Percentiles rank a stretch among this genome's conserved stretches.
Conservation (phyloP, 1,284 basidiomycete species). For the Phaffia rhodozyma region DNA sequence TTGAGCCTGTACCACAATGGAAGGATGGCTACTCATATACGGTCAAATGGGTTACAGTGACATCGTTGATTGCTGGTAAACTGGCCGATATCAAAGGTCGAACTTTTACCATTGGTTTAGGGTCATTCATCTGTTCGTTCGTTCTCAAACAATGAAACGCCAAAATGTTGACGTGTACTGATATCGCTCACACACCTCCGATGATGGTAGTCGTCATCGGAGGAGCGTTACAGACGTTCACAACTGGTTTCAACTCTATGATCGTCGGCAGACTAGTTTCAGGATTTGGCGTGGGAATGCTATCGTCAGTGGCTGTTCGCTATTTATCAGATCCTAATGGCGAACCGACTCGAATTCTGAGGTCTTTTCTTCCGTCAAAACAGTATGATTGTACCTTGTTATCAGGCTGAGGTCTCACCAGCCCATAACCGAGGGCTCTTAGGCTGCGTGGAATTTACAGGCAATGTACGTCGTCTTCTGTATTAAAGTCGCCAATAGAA, state of each 20-base stretch:
- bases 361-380: background rate
- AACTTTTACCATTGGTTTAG: slow-evolving; percentile 11
- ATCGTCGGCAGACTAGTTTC: slow-evolving; percentile 74
- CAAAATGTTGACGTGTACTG: background rate
- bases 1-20: background rate
- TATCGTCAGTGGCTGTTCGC: slow-evolving; percentile 50
- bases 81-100: slow-evolving; percentile 15
- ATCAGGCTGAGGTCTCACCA: slow-evolving; percentile 92
- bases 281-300: slow-evolving; percentile 84
- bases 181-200: background rate
- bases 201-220: slow-evolving; percentile 58
- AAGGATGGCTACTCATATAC: no score
- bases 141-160: background rate
- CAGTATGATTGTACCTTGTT: slow-evolving; percentile 95
- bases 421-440: slow-evolving; percentile 82
- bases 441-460: slow-evolving; percentile 95
- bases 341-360: slow-evolving; percentile 12
- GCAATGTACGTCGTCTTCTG: slow-evolving; percentile 40
- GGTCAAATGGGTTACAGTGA: background rate
- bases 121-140: background rate
- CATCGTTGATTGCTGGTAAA: slow-evolving; percentile 5
- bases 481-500: background rate
- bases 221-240: slow-evolving; percentile 79
- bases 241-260: slow-evolving; percentile 72
- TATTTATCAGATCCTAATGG: background rate